These are phyloP conservation scores for Starmerella gropengiesseri DNA, from an alignment of 805 yeast species.

Conservation along the genomic window DNA sequence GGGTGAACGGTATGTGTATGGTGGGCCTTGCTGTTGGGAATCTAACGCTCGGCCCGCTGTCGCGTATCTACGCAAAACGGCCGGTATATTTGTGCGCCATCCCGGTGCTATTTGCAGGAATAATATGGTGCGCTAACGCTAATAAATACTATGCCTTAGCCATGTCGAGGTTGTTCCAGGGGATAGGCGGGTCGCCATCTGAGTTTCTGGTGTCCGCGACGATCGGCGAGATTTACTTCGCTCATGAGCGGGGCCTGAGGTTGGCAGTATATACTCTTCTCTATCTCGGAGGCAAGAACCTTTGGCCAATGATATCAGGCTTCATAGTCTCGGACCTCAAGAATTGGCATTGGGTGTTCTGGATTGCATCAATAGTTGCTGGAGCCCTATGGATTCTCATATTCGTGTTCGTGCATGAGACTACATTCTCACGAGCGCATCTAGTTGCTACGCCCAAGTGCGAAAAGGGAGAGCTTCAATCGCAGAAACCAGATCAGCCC, in stretches of 20 bases:
- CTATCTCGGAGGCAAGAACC: background rate
- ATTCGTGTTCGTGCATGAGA: background rate
- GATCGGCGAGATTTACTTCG: slow-evolving; percentile 1
- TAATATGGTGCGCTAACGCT: background rate
- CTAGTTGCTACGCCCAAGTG: background rate
- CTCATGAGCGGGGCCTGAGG: slow-evolving; percentile 1
- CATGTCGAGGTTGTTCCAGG: background rate
- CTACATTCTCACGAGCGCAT: background rate
- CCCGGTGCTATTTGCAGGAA: background rate
- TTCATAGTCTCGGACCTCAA: slow-evolving; percentile 1
- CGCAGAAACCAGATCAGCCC: no score
- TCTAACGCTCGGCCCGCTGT: background rate
- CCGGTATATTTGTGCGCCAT: background rate
- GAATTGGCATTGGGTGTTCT: slow-evolving; percentile 4
- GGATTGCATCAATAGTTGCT: background rate
- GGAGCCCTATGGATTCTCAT: background rate
- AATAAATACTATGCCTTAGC: background rate
- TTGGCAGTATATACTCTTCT: slow-evolving; percentile 1
- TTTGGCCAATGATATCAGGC: slow-evolving; percentile 2
- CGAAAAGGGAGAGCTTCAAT: background rate
- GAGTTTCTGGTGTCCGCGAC: slow-evolving; percentile 3
- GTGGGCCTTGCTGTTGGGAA: background rate
- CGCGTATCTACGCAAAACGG: slow-evolving; percentile 1
- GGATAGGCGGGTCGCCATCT: background rate
- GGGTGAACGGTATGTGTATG: slow-evolving; percentile 1